phyloP scores from a whole-genome alignment of 441 rosid species.

The Jatropha multifida region DNA sequence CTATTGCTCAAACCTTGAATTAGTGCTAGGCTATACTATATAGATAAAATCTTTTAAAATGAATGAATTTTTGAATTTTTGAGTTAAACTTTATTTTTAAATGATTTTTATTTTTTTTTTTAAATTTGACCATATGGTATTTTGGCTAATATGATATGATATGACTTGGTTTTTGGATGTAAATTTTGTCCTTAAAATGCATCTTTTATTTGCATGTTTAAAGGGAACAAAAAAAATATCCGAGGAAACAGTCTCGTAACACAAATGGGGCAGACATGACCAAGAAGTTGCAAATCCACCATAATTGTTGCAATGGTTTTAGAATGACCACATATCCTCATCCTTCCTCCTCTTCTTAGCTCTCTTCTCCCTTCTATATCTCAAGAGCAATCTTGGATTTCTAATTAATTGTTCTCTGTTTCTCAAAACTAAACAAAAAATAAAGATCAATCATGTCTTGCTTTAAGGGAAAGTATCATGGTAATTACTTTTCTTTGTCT shows the following conservation, averaged over 20 bases:
- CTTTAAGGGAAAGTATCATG: conserved; percentile 15
- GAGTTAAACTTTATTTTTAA: no score
- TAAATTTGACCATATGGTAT: no score
- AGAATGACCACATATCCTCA: no score
- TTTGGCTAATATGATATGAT: no score
- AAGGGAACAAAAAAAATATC: not conserved
- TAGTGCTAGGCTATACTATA: no score
- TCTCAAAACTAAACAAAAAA: not conserved
- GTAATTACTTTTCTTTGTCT: not conserved
- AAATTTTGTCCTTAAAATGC: no score
- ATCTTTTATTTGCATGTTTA: not conserved
- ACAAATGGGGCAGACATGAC: not conserved
- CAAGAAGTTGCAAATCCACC: conserved; percentile 3
- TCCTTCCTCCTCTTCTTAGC: not conserved
- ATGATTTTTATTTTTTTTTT: no score
- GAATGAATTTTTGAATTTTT: no score
- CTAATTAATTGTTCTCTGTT: not conserved
- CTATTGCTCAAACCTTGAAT: no score
- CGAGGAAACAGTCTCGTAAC: not conserved
- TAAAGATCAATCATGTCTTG: not conserved
- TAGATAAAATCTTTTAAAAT: no score
- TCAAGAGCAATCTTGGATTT: not conserved
- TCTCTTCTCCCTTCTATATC: not conserved
- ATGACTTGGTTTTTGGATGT: no score
- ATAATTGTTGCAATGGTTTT: not conserved